Conservation (phyloP, 495 filamentous ascomycete genomes). For the Neurospora terricola region DNA sequence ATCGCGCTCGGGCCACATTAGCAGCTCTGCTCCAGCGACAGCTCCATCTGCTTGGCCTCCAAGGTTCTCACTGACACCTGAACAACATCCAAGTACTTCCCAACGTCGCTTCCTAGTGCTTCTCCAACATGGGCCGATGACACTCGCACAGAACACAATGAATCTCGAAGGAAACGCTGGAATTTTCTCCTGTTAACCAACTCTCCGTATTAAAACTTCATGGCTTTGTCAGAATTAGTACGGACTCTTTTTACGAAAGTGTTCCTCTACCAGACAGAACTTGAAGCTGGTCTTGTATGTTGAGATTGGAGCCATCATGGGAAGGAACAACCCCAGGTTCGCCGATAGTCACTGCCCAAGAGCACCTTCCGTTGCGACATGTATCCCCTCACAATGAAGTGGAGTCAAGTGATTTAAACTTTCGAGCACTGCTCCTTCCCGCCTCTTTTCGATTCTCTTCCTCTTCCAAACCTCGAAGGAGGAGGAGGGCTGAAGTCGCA, state of each 20-base stretch:
- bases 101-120: not conserved
- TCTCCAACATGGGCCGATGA: not conserved
- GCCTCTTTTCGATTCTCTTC: not conserved
- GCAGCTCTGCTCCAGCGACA: not conserved
- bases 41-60: not conserved
- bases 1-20: not conserved
- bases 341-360: not conserved
- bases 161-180: not conserved
- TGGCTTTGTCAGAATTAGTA: not conserved
- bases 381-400: not conserved
- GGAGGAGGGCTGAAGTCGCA: not conserved
- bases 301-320: not conserved
- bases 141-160: not conserved
- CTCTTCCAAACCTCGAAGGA: not conserved
- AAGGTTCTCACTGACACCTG: not conserved
- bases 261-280: not conserved
- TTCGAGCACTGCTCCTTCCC: not conserved
- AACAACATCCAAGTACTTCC: not conserved
- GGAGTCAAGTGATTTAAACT: not conserved
- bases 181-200: not conserved
- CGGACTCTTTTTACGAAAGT: not conserved
- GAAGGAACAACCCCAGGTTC: not conserved
- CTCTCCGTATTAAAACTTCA: not conserved
- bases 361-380: not conserved
- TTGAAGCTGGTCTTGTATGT: not conserved